Evolutionary conservation across 2,329 filamentous ascomycete genomes (phyloP), one percentile per base, ranked within the genome.

Genomic region (Colletotrichum navitas): DNA sequence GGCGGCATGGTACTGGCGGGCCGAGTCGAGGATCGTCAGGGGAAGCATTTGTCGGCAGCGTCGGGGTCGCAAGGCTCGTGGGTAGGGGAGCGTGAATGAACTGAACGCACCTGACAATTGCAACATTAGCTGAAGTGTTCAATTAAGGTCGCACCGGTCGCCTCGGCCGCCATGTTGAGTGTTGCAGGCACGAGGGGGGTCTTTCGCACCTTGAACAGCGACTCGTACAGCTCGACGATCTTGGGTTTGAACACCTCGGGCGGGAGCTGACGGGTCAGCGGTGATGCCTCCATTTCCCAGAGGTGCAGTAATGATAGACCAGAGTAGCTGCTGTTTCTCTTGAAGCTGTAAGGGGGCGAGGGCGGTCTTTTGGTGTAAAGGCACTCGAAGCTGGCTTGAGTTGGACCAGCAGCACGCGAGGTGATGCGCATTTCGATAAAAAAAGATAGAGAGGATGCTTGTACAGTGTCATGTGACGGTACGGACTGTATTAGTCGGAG

Each of bases 241-340:
- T 99, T 99, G 66, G 93, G 95, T 83, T 97, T 93, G 80, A 99
- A 98, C 51, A 92, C 90, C 81, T 97, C 93, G 66, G 95, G 96
- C 78, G 94, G 90, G 82, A 90, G 90, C 87, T 98, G 94, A 83
- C 97, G 94, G 68, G 95, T 97, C 80, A 99, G 89, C 74, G 96
- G 96, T 80, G 95, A 98, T 77, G 91, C 88, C 85, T 97, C 94
- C 94, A 97, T 97, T 56, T 63, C 63, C 67, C 41, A 32, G 60
- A 7, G 36, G 34, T 52, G 51, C 56, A 52, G 24, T 52, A 5
- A 26, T 21, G 26, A 6, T 58, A 29, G 29, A n/a, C n/a, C 14
- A 29, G 36, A n/a, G 24, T 26, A n/a, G 52, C 21, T 41, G 26
- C 12, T 47, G 21, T 39, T 32, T 12, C 7, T 43, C 16, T 32